Conservation (phyloP, 441 rosid genomes). For the Aquilaria agallochum region DNA sequence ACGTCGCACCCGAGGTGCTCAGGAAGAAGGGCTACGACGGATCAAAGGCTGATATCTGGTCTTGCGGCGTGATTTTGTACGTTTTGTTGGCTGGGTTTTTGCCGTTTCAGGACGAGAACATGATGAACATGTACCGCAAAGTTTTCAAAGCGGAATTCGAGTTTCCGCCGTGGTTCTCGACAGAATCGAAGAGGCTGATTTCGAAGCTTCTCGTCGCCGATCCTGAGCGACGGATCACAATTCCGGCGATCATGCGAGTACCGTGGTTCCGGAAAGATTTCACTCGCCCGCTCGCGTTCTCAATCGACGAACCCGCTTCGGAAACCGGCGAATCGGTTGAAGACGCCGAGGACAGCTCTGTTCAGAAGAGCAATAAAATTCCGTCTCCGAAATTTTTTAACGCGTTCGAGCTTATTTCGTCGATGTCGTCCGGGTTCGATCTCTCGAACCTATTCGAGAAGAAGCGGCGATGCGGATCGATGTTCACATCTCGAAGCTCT, state of each 20-base stretch:
- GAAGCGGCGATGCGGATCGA: constrained; percentile 44
- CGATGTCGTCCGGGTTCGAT: constrained; percentile 87
- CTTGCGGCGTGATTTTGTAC: constrained; percentile 77
- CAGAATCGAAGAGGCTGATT: constrained; percentile 51
- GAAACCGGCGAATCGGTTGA: background rate
- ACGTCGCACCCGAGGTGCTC: constrained; percentile 86
- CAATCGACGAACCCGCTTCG: constrained; percentile 22
- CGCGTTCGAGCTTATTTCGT: constrained; percentile 79
- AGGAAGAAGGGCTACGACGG: constrained; percentile 81
- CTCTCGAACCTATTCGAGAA: constrained; percentile 61
- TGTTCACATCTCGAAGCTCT: constrained; percentile 65
- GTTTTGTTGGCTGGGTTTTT: constrained; percentile 79
- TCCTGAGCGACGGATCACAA: constrained; percentile 51
- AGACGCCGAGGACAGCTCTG: constrained; percentile 18
- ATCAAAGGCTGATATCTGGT: constrained; percentile 74
- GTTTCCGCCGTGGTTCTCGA: constrained; percentile 70
- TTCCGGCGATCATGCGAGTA: constrained; percentile 51
- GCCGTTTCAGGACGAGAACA: constrained; percentile 78
- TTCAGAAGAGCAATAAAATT: constrained; percentile 7
- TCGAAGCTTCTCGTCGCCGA: constrained; percentile 56
- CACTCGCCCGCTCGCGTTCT: constrained; percentile 24
- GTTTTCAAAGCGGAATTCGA: constrained; percentile 66
- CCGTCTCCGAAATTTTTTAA: constrained; percentile 71
- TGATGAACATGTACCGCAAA: constrained; percentile 71
- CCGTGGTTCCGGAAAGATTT: constrained; percentile 66